Conservation (phyloP, 805 yeast genomes). For the Metschnikowia kunwiensis region DNA sequence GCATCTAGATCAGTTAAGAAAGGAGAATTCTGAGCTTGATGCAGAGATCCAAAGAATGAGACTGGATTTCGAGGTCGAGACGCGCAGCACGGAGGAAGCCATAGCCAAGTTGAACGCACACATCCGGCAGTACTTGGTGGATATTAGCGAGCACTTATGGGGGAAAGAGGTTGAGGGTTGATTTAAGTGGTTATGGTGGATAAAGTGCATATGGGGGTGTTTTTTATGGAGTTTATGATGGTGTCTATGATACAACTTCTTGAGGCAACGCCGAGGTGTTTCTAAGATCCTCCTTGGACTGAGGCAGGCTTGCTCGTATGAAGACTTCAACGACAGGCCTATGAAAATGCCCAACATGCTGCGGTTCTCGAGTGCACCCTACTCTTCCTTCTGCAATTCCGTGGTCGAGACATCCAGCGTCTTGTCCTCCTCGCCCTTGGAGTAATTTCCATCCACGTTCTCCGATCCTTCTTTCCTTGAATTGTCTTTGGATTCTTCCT, state of each 20-base stretch:
- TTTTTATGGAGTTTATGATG: too few relatives aligned
- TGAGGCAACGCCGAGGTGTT: too few relatives aligned
- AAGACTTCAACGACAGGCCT: too few relatives aligned
- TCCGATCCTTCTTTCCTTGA: not conserved
- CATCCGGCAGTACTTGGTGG: conserved; percentile 50
- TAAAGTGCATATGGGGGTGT: too few relatives aligned
- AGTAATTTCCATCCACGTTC: not conserved
- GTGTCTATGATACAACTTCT: too few relatives aligned
- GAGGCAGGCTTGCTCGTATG: too few relatives aligned
- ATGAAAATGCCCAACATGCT: too few relatives aligned
- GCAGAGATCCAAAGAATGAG: conserved; percentile 37
- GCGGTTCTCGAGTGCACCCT: not conserved
- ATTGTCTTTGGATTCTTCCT: not conserved
- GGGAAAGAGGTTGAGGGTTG: too few relatives aligned
- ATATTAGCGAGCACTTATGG: conserved; percentile 37
- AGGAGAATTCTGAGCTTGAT: conserved; percentile 44
- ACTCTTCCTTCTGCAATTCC: conserved; percentile 2
- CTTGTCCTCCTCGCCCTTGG: not conserved
- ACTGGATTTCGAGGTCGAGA: conserved; percentile 49
- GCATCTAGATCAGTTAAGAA: conserved; percentile 47
- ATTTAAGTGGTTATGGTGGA: too few relatives aligned
- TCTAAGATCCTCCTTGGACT: too few relatives aligned
- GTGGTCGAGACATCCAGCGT: conserved; percentile 3
- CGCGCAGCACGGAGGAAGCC: conserved; percentile 51
- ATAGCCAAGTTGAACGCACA: conserved; percentile 54